phyloP scores from a whole-genome alignment of 345 rosid species.

The Gynandropsis gynandra region DNA sequence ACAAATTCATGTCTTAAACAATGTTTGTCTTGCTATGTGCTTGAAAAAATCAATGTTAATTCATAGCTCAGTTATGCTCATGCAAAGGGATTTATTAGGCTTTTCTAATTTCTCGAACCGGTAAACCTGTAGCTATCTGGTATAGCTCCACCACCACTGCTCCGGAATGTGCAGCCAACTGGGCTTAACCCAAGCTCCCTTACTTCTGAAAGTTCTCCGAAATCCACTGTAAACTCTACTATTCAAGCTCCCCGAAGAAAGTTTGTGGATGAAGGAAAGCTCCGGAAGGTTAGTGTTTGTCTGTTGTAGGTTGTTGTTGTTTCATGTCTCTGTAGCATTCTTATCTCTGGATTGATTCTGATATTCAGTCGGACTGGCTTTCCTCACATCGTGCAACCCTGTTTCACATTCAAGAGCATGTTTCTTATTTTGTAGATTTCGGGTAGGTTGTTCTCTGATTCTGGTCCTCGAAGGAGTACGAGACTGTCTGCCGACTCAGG shows the following conservation, averaged over 20 bases:
- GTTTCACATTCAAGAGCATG: constrained; percentile 16
- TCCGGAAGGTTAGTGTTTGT: constrained; percentile 63
- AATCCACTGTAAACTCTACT: constrained; percentile 66
- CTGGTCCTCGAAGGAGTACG: constrained; percentile 81
- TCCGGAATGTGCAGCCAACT: constrained; percentile 70
- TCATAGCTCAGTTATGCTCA: too few species aligned
- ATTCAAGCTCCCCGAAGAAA: constrained; percentile 95
- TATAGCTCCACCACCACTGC: constrained; percentile 88
- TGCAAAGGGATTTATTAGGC: neutral
- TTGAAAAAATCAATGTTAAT: constrained; percentile 10
- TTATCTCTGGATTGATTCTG: neutral
- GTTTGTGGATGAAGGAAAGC: constrained; percentile 96
- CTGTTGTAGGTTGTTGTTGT: neutral
- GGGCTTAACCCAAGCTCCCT: constrained; percentile 45
- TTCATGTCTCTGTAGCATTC: constrained; percentile 7
- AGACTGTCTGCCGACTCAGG: constrained; percentile 76
- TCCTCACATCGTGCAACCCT: neutral
- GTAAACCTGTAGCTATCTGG: constrained; percentile 57
- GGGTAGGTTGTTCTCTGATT: constrained; percentile 95
- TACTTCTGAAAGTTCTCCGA: constrained; percentile 54
- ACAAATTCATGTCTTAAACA: neutral
- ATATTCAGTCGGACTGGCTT: constrained; percentile 8
- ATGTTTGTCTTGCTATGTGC: constrained; percentile 8
- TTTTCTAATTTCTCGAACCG: constrained; percentile 6
- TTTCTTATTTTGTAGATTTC: constrained; percentile 56